Evolutionary conservation across 2,329 filamentous ascomycete genomes (phyloP).

Genomic region (Tolypocladium inflatum): DNA sequence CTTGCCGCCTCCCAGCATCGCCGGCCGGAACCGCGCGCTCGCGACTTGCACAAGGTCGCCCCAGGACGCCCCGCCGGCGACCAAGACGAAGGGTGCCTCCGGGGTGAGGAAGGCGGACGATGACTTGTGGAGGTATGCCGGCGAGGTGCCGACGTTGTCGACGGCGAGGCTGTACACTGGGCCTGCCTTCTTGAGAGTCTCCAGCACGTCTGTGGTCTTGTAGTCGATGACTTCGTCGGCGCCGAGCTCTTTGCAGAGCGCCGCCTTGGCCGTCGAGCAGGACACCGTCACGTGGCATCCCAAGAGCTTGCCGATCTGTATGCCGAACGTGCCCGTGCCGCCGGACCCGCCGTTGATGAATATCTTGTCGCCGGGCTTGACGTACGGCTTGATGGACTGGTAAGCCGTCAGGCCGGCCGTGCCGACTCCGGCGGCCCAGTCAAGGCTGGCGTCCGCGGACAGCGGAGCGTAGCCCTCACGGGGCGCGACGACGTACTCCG

Average conservation of each 20-base stretch:
- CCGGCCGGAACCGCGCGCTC: constrained; percentile 16
- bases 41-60: constrained; percentile 14
- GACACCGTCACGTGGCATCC: constrained; percentile 52
- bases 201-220: constrained; percentile 36
- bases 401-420: constrained; percentile 39
- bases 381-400: constrained; percentile 35
- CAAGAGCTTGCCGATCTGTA: constrained; percentile 55
- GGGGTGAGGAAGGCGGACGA: constrained; percentile 39
- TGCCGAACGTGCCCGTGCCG: constrained; percentile 49
- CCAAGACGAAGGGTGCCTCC: constrained; percentile 38
- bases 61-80: constrained; percentile 30
- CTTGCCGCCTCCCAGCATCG: constrained; percentile 29
- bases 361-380: constrained; percentile 43
- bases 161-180: constrained; percentile 39
- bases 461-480: constrained; percentile 25
- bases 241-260: constrained; percentile 47
- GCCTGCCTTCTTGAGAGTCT: constrained; percentile 34
- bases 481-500: constrained; percentile 29
- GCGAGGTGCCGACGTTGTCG: constrained; percentile 48
- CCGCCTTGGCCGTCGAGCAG: constrained; percentile 50
- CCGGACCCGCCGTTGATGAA: constrained; percentile 60
- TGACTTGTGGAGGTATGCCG: constrained; percentile 41
- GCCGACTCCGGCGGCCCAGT: constrained; percentile 31
- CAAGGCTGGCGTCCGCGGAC: constrained; percentile 26
- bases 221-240: constrained; percentile 60